Evolutionary conservation across 2,329 filamentous ascomycete species (phyloP).

Genomic region (Penicillium sumatraense): DNA sequence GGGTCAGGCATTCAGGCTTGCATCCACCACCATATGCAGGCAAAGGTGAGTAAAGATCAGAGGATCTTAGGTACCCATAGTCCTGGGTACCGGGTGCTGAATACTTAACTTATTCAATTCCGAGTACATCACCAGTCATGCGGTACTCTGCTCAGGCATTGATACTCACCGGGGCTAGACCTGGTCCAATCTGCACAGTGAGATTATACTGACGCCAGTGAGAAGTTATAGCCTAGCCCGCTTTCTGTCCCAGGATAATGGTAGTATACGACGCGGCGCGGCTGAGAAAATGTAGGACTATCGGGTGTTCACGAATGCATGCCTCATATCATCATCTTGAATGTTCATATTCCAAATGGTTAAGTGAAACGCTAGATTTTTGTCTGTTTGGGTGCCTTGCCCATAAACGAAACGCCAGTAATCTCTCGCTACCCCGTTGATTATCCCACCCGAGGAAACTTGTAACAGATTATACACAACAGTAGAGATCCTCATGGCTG

Average conservation of each 20-base stretch:
- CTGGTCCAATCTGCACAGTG: not conserved
- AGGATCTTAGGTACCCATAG: not conserved
- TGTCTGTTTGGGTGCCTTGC: constrained; percentile 25
- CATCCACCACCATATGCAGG: constrained; percentile 13
- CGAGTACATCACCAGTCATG: not conserved
- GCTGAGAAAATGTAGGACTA: not conserved
- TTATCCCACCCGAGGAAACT: constrained; percentile 5
- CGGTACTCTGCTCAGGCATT: not conserved
- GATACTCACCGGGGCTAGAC: not conserved
- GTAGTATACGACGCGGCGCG: not conserved
- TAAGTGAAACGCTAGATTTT: constrained; percentile 20
- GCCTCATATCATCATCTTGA: not conserved
- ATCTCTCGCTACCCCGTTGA: constrained; percentile 11
- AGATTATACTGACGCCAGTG: not conserved
- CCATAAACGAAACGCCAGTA: constrained; percentile 22
- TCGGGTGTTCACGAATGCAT: not conserved
- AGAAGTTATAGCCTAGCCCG: not conserved
- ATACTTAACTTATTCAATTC: too few species aligned
- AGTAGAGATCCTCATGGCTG: constrained; percentile 41
- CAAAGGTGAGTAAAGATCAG: constrained; percentile 6
- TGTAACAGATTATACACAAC: constrained; percentile 14
- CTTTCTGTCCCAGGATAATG: not conserved
- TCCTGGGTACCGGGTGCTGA: too few species aligned
- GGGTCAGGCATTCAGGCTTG: constrained; percentile 24
- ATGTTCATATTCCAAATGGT: constrained; percentile 11